A percentile compares a stretch with the other conserved stretches of the same genome.
Conservation (phyloP, 2,329 filamentous ascomycete genomes). For the Tolypocladium paradoxum region DNA sequence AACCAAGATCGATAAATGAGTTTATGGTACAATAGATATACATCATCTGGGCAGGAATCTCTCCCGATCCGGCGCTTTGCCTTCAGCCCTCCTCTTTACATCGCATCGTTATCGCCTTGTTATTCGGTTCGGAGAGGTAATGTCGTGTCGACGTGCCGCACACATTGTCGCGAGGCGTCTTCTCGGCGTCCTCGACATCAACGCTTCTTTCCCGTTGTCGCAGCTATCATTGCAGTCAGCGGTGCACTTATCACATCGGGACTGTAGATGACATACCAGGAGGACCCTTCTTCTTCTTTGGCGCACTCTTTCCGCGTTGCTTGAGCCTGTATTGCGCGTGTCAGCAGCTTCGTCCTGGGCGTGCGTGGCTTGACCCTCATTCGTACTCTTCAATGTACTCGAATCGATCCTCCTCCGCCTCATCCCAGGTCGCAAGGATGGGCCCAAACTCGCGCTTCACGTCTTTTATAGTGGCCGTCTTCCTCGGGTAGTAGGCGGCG, state of each 20-base stretch:
- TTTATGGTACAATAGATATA: neutral
- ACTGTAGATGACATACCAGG: conserved; percentile 18
- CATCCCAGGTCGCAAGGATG: conserved; percentile 58
- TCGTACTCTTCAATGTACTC: conserved; percentile 60
- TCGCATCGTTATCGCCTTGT: neutral
- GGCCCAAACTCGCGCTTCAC: conserved; percentile 59
- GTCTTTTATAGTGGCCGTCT: conserved; percentile 59
- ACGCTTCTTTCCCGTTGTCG: conserved; percentile 19
- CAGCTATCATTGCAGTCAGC: conserved; percentile 11
- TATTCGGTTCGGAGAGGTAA: neutral
- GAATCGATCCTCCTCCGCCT: conserved; percentile 67
- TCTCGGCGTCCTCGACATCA: conserved; percentile 5
- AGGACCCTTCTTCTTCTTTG: conserved; percentile 70
- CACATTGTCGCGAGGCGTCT: neutral
- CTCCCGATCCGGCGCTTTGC: neutral
- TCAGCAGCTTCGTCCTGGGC: conserved; percentile 15
- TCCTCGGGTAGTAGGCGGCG: conserved; percentile 80
- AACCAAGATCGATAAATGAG: neutral
- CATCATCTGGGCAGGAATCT: neutral
- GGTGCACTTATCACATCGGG: neutral
- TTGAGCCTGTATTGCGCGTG: conserved; percentile 44
- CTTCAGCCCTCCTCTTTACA: neutral
- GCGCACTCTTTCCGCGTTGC: conserved; percentile 72
- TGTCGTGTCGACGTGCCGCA: neutral
- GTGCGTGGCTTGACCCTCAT: neutral